Base-by-base conservation (phyloP, 139 green algal species). In the Spirogloea muscicola region DNA sequence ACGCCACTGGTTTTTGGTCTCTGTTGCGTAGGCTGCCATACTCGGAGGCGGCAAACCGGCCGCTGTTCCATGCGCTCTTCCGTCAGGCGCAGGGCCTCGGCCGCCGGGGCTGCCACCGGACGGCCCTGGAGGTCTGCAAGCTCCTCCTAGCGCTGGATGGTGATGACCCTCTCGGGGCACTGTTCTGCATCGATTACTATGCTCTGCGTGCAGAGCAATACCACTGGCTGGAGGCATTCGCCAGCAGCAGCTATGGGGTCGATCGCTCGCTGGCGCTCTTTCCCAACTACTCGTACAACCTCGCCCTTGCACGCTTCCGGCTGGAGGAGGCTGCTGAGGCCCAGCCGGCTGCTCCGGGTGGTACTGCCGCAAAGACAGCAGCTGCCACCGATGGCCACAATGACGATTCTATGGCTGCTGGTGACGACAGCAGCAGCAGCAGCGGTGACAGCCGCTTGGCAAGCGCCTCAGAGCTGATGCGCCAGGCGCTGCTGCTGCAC, bases 71-170 rank as follows among this genome's bases (percentile, higher is more conserved):
- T 31, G 88, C 90, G 21, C 84, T 97, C 13, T 96, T 94, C 74
- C 81, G 85, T 21, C 87, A 95, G 61, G 79, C 80, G 62, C 79
- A 87, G 79, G 57, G 82, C n/a, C 38, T 85, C 33, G 89, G 82
- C 52, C 88, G 92, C 0, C 80, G 87, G 16, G 90, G 92, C 41
- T 93, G 88, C 82, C 89, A 93, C 75, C 58, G 82, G 33, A 91
- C 91, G 6, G 90, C 93, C 3, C 88, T 97, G 1, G 91, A 97
- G 85, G 81, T 83, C 25, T 89, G 81, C 78, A 97, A 97, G 86
- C 84, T 97, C 84, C 80, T 96, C 70, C 84, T 97, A 71, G 76
- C 80, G 10, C 74, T 97, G 46, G 87, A 96, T 64, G 76, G 77
- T 1, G 80, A 87, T 16, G 93, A 97, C 69, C 93, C 93, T 0